Conservation (phyloP, 176 grass and related monocot genomes). For the Oropetium thomaeum region DNA sequence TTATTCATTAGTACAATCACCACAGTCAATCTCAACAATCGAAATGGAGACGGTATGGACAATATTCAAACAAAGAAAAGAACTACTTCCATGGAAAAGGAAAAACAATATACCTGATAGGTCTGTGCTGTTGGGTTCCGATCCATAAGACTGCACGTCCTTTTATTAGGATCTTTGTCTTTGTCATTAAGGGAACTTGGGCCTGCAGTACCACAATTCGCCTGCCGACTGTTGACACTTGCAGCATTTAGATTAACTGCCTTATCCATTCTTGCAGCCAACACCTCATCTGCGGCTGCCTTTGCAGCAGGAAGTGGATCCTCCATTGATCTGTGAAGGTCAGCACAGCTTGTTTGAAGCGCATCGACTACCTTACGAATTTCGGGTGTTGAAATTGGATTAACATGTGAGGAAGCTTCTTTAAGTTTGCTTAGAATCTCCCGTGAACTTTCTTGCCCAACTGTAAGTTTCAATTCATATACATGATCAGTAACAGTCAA, state of each 20-base stretch:
- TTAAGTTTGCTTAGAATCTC: constrained; percentile 26
- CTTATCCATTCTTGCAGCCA: constrained; percentile 33
- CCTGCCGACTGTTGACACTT: not conserved
- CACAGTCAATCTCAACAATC: not conserved
- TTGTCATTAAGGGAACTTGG: not conserved
- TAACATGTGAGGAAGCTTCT: constrained; percentile 1
- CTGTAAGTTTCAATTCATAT: constrained; percentile 29
- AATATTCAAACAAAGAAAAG: not conserved
- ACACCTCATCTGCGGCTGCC: constrained; percentile 41
- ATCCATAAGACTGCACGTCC: constrained; percentile 41
- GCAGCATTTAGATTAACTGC: not conserved
- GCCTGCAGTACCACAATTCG: constrained; percentile 9
- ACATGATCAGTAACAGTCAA: constrained; percentile 11
- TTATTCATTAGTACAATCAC: not conserved
- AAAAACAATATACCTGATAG: constrained; percentile 27
- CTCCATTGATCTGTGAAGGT: constrained; percentile 41
- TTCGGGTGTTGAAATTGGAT: constrained; percentile 42
- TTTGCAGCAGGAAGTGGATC: constrained; percentile 62
- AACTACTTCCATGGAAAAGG: not conserved
- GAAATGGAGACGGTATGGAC: not conserved
- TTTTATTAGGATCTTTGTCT: constrained; percentile 1
- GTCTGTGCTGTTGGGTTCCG: constrained; percentile 54
- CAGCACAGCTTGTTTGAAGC: constrained; percentile 47
- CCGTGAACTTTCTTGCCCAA: constrained; percentile 15
- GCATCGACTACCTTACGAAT: constrained; percentile 35